Evolutionary conservation across 2,329 filamentous ascomycete genomes (phyloP).

Genomic region (Claviceps maximensis): DNA sequence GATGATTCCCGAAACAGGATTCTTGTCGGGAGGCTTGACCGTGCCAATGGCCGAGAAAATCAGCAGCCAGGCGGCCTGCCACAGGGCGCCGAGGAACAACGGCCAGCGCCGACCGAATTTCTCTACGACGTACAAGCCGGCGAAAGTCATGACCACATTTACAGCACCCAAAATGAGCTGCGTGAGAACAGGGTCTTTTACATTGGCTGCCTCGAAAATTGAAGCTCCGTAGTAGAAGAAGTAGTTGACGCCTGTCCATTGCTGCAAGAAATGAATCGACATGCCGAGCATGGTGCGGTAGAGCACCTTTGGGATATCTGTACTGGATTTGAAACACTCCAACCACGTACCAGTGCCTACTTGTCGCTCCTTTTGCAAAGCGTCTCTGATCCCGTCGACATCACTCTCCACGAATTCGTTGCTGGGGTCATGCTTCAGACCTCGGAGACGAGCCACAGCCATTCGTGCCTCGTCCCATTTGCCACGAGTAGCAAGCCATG

Average conservation of each 20-base stretch:
- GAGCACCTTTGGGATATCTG: constrained; percentile 39
- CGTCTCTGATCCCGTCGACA: constrained; percentile 35
- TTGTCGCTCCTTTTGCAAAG: constrained; percentile 30
- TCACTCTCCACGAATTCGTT: constrained; percentile 36
- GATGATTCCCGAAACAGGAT: constrained; percentile 41
- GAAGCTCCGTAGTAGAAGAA: constrained; percentile 55
- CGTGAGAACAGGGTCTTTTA: constrained; percentile 51
- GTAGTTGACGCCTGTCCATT: constrained; percentile 50
- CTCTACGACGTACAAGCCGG: constrained; percentile 56
- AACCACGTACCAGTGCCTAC: constrained; percentile 37
- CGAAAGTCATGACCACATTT: constrained; percentile 55
- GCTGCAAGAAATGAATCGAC: constrained; percentile 51
- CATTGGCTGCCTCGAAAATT: constrained; percentile 53
- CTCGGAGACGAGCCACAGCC: constrained; percentile 40
- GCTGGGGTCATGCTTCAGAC: constrained; percentile 32
- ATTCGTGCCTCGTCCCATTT: constrained; percentile 34
- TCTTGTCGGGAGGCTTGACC: constrained; percentile 26
- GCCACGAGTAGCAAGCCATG: constrained; percentile 37
- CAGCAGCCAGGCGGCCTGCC: constrained; percentile 53
- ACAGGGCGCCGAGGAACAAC: constrained; percentile 51
- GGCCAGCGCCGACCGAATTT: constrained; percentile 55
- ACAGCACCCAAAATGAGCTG: constrained; percentile 56
- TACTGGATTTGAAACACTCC: constrained; percentile 47
- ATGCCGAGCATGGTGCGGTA: constrained; percentile 55
- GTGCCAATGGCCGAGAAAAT: constrained; percentile 50